A percentile compares a stretch with the other conserved stretches of the same genome.
phyloP scores from a whole-genome alignment of 495 filamentous ascomycete genomes.

The Glonium stellatum region DNA sequence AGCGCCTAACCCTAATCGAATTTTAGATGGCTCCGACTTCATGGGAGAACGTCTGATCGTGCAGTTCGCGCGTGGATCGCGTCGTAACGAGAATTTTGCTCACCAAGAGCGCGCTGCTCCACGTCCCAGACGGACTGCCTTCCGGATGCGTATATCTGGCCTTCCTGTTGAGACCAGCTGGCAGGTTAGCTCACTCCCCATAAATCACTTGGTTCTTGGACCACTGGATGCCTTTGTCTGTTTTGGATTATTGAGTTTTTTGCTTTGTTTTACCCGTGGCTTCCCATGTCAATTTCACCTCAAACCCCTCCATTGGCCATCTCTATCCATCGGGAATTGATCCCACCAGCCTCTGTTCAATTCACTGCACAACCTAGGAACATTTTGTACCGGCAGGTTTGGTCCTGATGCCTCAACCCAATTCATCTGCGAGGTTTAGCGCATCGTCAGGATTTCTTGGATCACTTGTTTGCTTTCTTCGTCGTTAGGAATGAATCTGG shows the following conservation, averaged over 20 bases:
- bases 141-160: conserved; percentile 94
- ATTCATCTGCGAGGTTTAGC: not conserved
- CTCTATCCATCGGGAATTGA: not conserved
- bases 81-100: conserved; percentile 71
- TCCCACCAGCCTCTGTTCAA: conserved; percentile 31
- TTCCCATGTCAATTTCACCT: not conserved
- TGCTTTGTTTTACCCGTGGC: not conserved
- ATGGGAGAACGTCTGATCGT: conserved; percentile 95
- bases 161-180: conserved; percentile 98
- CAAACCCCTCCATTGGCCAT: not conserved
- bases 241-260: conserved; percentile 8
- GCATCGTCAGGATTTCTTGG: conserved; percentile 27
- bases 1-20: conserved; percentile 12
- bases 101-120: conserved; percentile 72
- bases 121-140: conserved; percentile 86
- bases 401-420: conserved; percentile 20
- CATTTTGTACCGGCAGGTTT: conserved; percentile 16
- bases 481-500: conserved; percentile 36
- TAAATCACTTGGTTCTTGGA: conserved; percentile 24
- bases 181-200: conserved; percentile 79
- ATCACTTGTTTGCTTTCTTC: conserved; percentile 31
- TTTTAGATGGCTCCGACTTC: conserved; percentile 89
- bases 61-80: conserved; percentile 92
- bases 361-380: conserved; percentile 32
- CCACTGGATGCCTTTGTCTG: not conserved